These are phyloP conservation scores for Capsella bursapastoris DNA, from an alignment of 345 rosid genomes.

Conservation along the genomic window DNA sequence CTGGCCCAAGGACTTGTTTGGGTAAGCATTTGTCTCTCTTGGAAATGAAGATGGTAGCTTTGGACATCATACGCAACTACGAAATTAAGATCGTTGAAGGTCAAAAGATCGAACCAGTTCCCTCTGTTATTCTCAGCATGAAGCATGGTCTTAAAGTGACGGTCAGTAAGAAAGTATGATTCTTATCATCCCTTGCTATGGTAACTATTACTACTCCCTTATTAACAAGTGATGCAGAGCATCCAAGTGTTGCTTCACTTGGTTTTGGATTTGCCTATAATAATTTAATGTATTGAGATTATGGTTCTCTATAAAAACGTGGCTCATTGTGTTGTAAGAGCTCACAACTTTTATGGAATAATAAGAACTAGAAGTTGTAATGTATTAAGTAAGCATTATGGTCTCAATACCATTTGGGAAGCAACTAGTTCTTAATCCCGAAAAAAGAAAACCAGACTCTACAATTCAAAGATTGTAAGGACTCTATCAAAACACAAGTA, in stretches of 20 bases:
- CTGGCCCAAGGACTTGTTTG: slow-evolving; percentile 39
- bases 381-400: slow-evolving; percentile 22
- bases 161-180: no score
- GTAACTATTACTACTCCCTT: no score
- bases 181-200: no score
- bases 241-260: no score
- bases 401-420: slow-evolving; percentile 7
- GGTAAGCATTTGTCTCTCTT: slow-evolving; percentile 37
- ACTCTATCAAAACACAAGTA: slow-evolving; percentile 27
- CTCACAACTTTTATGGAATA: no score
- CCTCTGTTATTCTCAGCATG: no score
- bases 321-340: no score
- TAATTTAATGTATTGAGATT: no score
- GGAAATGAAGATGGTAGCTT: slow-evolving; percentile 38
- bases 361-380: background rate
- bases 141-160: no score
- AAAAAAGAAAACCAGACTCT: slow-evolving; percentile 29
- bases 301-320: no score
- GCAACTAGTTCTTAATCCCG: slow-evolving; percentile 26
- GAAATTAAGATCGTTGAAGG: slow-evolving; percentile 33
- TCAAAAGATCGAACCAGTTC: slow-evolving; percentile 2
- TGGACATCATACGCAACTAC: slow-evolving; percentile 22
- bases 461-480: slow-evolving; percentile 22
- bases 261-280: no score
- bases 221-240: no score